A percentile compares a stretch with the other conserved stretches of the same genome.
These are phyloP conservation scores for Thermoascus crustaceus DNA, from an alignment of 2,329 filamentous ascomycete genomes.

Conservation along the genomic window DNA sequence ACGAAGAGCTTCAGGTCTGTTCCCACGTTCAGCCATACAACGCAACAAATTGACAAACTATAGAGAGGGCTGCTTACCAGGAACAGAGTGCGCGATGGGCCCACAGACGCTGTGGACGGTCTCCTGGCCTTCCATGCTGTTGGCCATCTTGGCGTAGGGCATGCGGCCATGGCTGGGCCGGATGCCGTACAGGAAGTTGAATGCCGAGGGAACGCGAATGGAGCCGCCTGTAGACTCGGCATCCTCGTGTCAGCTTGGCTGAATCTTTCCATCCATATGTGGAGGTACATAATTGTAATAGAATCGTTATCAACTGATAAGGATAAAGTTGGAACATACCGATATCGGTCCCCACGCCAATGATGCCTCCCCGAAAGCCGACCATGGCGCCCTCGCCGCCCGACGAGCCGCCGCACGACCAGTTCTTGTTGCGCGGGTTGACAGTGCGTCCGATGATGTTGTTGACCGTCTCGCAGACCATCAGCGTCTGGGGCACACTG, in stretches of 20 bases:
- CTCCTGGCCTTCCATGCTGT: conserved; percentile 29
- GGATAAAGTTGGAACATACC: conserved; percentile 22
- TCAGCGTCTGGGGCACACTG: conserved; percentile 55
- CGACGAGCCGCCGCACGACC: conserved; percentile 57
- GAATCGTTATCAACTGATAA: too few relatives aligned
- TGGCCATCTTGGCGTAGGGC: conserved; percentile 26
- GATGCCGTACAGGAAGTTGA: conserved; percentile 35
- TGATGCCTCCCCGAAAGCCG: conserved; percentile 47
- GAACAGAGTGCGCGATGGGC: conserved; percentile 22
- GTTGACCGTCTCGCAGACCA: conserved; percentile 61
- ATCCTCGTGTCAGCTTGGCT: too few relatives aligned
- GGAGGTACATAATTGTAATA: too few relatives aligned
- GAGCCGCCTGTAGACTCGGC: conserved; percentile 25
- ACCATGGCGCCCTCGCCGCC: conserved; percentile 61
- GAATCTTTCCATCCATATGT: too few relatives aligned
- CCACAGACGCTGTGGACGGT: conserved; percentile 28
- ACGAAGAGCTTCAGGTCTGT: conserved; percentile 19
- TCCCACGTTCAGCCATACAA: conserved; percentile 3
- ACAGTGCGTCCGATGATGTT: conserved; percentile 56
- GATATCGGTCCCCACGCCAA: conserved; percentile 60
- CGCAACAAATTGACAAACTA: conserved; percentile 3
- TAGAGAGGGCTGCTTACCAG: conserved; percentile 15
- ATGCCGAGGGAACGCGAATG: conserved; percentile 35
- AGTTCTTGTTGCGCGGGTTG: conserved; percentile 56
- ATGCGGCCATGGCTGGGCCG: conserved; percentile 29